Base-by-base conservation (phyloP, 345 rosid genomes). In the Atalantia buxifolia region DNA sequence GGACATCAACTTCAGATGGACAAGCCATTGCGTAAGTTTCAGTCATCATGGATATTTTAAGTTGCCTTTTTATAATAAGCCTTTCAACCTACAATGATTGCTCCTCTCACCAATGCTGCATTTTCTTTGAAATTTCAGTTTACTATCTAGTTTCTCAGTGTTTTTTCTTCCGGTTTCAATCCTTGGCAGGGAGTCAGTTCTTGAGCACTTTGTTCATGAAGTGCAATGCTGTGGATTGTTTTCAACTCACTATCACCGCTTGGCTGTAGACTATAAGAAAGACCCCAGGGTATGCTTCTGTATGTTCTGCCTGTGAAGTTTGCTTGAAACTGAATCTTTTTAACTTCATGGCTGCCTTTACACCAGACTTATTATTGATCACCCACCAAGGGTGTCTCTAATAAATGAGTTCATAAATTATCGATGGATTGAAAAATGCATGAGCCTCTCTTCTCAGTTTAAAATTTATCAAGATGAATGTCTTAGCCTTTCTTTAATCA, bases 1-100 rank as follows among this genome's bases (percentile, higher is more conserved):
- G 99, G 79, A 92, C 99, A 67, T 89, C 98, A 38, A 92, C 99
- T 66, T 95, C 98, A 69, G 99, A 95, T 86, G 99, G 99, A 78
- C 98, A 96, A 86, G 99, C 99, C 83, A 96, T 96, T 85, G 99
- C 99, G 98, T 96, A 88, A 57, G 91, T 83, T 59, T 63, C 69
- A 21, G 35, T 53, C 38, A 24, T 60, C 38, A 63, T 28, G 25
- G 30, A 76, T 67, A 60, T 22, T 33, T 78, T 22, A 27, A 36
- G 61, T 55, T 33, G 30, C 59, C 67, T 76, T 50, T 10, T 56
- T 16, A 62, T 69, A 35, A 21, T 9, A 12, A 24, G 14, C 57
- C 63, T 25, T 64, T 73, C 56, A 18, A 24, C 12, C 4, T 42
- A 67, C 33, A 28, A 64, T n/a, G 24, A 60, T 78, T 28, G 25